phyloP scores from a whole-genome alignment of 768 basidiomycete genomes.

The Coprinopsis marcescibilis region DNA sequence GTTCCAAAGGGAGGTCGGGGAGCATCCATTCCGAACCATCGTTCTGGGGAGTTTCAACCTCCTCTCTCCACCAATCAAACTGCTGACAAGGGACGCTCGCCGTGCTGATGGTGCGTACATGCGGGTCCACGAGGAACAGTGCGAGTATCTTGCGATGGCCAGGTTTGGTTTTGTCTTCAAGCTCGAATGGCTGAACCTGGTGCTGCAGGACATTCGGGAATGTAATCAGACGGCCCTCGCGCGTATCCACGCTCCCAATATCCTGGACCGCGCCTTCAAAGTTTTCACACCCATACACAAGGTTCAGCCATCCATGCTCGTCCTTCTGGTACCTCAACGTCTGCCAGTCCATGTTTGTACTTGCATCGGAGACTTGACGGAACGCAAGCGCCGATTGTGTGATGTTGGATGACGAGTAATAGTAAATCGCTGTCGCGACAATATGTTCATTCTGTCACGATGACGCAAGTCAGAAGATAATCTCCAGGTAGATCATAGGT shows the following conservation, averaged over 20 bases:
- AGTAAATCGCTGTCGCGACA: slow-evolving; percentile 23
- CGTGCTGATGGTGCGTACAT: slow-evolving; percentile 20
- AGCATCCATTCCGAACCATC: not conserved
- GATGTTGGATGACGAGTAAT: slow-evolving; percentile 29
- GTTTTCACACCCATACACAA: slow-evolving; percentile 16
- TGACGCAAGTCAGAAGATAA: slow-evolving; percentile 18
- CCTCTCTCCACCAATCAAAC: slow-evolving; percentile 23
- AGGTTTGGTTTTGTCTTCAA: slow-evolving; percentile 27
- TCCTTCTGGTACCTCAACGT: slow-evolving; percentile 15
- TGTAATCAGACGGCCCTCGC: slow-evolving; percentile 24
- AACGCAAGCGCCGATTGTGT: slow-evolving; percentile 18
- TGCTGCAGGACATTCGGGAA: slow-evolving; percentile 37
- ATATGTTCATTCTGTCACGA: slow-evolving; percentile 23
- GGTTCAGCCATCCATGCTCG: slow-evolving; percentile 18
- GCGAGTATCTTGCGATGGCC: slow-evolving; percentile 36
- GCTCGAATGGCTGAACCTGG: slow-evolving; percentile 27
- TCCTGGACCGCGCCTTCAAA: slow-evolving; percentile 13
- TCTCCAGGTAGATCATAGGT: slow-evolving; percentile 6
- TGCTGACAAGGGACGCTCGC: slow-evolving; percentile 23
- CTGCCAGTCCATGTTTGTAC: not conserved
- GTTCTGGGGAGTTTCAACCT: too few relatives aligned
- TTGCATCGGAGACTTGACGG: slow-evolving; percentile 10
- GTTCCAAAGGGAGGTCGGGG: slow-evolving; percentile 21
- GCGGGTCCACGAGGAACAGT: slow-evolving; percentile 33
- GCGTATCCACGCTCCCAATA: slow-evolving; percentile 24